Evolutionary conservation across 148 eudicot species (phyloP), one percentile per base, ranked within the genome.

Genomic region (Drosera capensis): DNA sequence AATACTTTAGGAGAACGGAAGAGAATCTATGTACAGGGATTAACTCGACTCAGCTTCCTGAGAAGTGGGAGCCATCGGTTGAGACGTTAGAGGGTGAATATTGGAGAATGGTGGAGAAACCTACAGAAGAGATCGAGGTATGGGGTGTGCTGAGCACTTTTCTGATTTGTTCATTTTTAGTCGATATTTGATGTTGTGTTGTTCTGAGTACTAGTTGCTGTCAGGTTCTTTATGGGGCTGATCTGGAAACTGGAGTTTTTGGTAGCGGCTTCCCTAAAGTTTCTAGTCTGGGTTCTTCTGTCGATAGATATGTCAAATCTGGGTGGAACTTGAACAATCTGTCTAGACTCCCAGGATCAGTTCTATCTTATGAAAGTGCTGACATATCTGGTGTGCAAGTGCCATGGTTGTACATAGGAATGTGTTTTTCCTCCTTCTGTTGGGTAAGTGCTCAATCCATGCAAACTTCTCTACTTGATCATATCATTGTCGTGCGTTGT

Each of bases 301-400:
- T 73, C 52, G 82, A 58, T 23, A 59, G 72, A 57, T 85, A 81
- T 56, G 66, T 76, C 40, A 71, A 63, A 49, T 75, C 99, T 44
- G 95, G 99, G 23, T 92, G 95, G 95, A 92, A 92, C 60, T 70
- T 92, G 78, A 92, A 92, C 68, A 92, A 92, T 71, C 72, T 92
- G 60, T 95, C 99, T 31, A 75, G 94, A 71, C 78, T 92, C 59
- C 73, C 82, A 3, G 99, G 99, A 45, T 85, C 99, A 28, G 80
- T 85, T 50, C 94, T 92, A 30, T 68, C 88, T 43, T 92, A 73
- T 66, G 95, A 92, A 63, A 81, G 73, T 65, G 65, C 75, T 45
- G 88, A 81, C 57, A 92, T 92, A 76, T 92, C 95, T 16, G 99
- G 99, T 43, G 99, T 92, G 50, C 74, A 85, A 56, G 86, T 92